Evolutionary conservation across 768 basidiomycete species (phyloP), one percentile per base, ranked within the genome.

Genomic region (Serpula lacrymans): DNA sequence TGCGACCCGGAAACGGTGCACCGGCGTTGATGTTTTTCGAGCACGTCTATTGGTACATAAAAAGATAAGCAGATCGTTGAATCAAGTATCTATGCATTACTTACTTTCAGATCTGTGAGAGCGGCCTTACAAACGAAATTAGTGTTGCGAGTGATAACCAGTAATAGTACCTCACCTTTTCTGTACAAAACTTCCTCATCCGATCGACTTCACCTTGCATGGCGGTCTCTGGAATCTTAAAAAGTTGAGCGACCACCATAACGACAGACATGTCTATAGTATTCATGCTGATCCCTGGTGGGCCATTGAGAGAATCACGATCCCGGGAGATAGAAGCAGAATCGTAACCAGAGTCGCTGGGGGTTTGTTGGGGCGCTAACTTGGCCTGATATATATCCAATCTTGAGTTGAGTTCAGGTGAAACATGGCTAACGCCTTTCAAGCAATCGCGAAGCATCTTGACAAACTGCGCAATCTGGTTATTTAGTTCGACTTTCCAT

Each of bases 401-500:
- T 32, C 93, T 78, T 17, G 80, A 64, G 10, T 82, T 72, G 16
- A 99, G 70, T 59, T 99, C 95, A 1, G 86, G 80, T 2, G 89
- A 80, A 29, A 89, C 87, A 53, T 88, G 85, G 57, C 76, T 82
- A 42, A 88, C 69, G 33, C 66, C 75, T 42, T 74, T 72, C 26
- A 97, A 68, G 48, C 81, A 86, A 45, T 96, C 92, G 26, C 86
- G 73, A 13, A 97, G 71, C 51, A 99, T 75, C 57, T 78, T 80
- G 46, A 97, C 81, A 59, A 99, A 98, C 40, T 82, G 73, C 1
- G 83, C 82, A 43, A 96, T 92, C 52, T 98, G 96, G 47, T 82
- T 84, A 60, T 96, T 94, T 31, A 97, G 75, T 59, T 94, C 90
- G 33, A 80, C 58, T 59, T 97, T 98, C 94, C 94, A 97, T 16